phyloP scores from a whole-genome alignment of 345 rosid genomes.

The Populus simonii region DNA sequence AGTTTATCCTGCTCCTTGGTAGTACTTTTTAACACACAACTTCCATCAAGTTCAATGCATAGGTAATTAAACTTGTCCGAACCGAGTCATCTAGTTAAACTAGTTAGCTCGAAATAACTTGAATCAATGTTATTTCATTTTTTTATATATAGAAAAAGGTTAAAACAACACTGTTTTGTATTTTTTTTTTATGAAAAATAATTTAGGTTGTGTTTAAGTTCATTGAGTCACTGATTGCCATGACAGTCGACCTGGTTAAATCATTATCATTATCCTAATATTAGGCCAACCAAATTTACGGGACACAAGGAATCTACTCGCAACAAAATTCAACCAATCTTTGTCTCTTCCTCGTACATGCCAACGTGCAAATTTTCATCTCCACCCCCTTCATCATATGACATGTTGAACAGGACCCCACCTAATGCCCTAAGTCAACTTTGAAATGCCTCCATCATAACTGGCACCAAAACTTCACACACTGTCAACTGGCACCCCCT shows the following conservation, averaged over 20 bases:
- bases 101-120: too few relatives aligned
- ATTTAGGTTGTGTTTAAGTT: too few relatives aligned
- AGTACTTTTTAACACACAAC: neutral
- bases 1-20: neutral
- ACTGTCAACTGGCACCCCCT: slow-evolving; percentile 6
- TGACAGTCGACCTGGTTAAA: too few relatives aligned
- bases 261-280: neutral
- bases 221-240: too few relatives aligned
- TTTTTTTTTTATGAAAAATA: too few relatives aligned
- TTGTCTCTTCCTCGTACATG: slow-evolving; percentile 27
- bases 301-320: slow-evolving; percentile 10
- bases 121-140: too few relatives aligned
- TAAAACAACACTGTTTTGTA: too few relatives aligned
- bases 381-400: slow-evolving; percentile 21
- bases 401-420: slow-evolving; percentile 34
- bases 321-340: slow-evolving; percentile 29
- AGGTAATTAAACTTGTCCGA: too few relatives aligned
- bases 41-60: neutral
- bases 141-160: too few relatives aligned
- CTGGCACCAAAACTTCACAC: slow-evolving; percentile 22
- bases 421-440: slow-evolving; percentile 9
- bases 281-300: slow-evolving; percentile 4
- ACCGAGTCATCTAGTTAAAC: too few relatives aligned
- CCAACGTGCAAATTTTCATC: slow-evolving; percentile 40
- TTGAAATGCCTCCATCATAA: slow-evolving; percentile 24